Conservation (phyloP, 345 rosid species). For the Boechera stricta region DNA sequence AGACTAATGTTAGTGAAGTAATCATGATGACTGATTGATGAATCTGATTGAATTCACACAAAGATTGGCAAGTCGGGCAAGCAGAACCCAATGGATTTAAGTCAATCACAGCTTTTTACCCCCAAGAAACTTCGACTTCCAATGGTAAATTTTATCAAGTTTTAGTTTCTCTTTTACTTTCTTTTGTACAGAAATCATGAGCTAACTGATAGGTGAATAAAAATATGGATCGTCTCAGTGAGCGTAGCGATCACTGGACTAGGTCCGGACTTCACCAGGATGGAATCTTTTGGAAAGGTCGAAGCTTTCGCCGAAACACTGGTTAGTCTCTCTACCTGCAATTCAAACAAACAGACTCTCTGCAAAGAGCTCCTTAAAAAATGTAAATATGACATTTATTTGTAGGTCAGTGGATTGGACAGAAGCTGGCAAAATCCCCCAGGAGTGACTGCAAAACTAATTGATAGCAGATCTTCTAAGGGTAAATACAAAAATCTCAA, state of each 20-base stretch:
- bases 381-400: neutral
- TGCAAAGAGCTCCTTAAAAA: neutral
- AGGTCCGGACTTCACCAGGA: constrained; percentile 86
- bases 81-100: constrained; percentile 84
- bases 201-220: constrained; percentile 3
- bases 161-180: neutral
- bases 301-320: constrained; percentile 87
- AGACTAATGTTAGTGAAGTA: neutral
- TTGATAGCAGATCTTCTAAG: constrained; percentile 65
- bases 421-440: constrained; percentile 94
- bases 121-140: constrained; percentile 61
- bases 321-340: constrained; percentile 50
- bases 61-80: constrained; percentile 77
- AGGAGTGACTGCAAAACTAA: constrained; percentile 81
- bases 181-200: neutral
- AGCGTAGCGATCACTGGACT: constrained; percentile 65
- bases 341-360: neutral
- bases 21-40: neutral
- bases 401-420: constrained; percentile 84
- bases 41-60: constrained; percentile 10
- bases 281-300: constrained; percentile 97
- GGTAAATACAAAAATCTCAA: constrained; percentile 47
- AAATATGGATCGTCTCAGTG: constrained; percentile 28
- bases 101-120: constrained; percentile 86
- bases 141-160: constrained; percentile 52